phyloP scores from a whole-genome alignment of 148 eudicot species.

The Euryodendron excelsum region DNA sequence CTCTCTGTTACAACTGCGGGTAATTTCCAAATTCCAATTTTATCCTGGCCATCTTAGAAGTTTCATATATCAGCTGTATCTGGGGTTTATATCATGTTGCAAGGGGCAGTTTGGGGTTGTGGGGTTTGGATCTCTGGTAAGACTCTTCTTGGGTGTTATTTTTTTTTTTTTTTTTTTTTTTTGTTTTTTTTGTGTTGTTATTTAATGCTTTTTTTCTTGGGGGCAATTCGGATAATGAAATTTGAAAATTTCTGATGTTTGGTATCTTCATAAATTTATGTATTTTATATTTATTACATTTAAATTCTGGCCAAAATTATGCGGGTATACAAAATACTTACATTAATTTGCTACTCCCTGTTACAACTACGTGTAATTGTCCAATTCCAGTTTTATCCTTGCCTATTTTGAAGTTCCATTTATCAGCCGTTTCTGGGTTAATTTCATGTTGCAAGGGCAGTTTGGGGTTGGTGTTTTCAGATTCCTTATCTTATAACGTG shows the following conservation, averaged over 20 bases:
- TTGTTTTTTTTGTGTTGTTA: no score
- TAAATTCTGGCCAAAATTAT: no score
- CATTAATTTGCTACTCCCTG: conserved; percentile 74
- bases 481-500: no score
- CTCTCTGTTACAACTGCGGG: conserved; percentile 84
- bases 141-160: neutral
- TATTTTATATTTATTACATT: no score
- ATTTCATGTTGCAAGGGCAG: conserved; percentile 17
- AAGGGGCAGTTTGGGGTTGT: conserved; percentile 27
- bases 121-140: conserved; percentile 21
- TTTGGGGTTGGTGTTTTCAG: conserved; percentile 30
- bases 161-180: no score
- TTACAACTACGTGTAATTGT: conserved; percentile 80
- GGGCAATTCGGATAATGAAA: neutral
- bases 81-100: conserved; percentile 9
- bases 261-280: no score
- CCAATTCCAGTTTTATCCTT: no score
- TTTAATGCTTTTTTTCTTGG: neutral
- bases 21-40: conserved; percentile 29
- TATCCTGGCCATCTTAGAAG: conserved; percentile 6
- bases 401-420: neutral
- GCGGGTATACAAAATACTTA: no score
- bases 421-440: neutral
- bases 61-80: neutral
- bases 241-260: neutral